phyloP scores from a whole-genome alignment of 495 filamentous ascomycete species.

The Neurospora sp. region DNA sequence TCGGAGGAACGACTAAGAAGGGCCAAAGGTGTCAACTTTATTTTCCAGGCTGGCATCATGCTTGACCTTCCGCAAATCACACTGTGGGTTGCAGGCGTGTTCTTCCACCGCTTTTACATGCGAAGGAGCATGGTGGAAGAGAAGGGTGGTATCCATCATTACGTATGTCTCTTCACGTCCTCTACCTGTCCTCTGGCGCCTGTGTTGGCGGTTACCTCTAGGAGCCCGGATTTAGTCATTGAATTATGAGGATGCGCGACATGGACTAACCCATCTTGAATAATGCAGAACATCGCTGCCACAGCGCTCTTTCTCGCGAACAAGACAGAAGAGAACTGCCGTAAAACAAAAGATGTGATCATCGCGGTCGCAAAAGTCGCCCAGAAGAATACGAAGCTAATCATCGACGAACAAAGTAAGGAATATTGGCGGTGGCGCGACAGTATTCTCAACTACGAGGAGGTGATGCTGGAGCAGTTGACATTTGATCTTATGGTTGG shows the following conservation, averaged over 20 bases:
- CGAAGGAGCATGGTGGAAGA: constrained; percentile 64
- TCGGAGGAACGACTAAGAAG: constrained; percentile 68
- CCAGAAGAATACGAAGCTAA: constrained; percentile 77
- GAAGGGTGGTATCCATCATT: constrained; percentile 69
- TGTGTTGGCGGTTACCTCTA: neutral
- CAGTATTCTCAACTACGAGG: constrained; percentile 81
- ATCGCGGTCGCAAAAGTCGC: constrained; percentile 88
- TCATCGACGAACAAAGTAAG: constrained; percentile 89
- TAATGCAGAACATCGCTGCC: constrained; percentile 60
- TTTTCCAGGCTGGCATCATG: constrained; percentile 85
- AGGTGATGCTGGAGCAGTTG: constrained; percentile 77
- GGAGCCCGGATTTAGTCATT: neutral
- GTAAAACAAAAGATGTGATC: constrained; percentile 87
- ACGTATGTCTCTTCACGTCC: constrained; percentile 41
- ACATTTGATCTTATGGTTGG: constrained; percentile 92
- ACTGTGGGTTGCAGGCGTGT: constrained; percentile 80
- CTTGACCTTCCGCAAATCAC: constrained; percentile 88
- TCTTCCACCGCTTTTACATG: constrained; percentile 94
- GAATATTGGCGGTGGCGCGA: constrained; percentile 97
- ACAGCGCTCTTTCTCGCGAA: constrained; percentile 87
- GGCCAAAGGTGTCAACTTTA: constrained; percentile 91
- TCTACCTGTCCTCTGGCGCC: neutral
- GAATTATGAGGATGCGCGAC: neutral
- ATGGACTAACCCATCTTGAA: constrained; percentile 1
- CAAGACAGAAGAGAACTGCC: constrained; percentile 92